These are phyloP conservation scores for Xerophyta viscosa DNA, from an alignment of 106 monocot genomes.

Conservation along the genomic window DNA sequence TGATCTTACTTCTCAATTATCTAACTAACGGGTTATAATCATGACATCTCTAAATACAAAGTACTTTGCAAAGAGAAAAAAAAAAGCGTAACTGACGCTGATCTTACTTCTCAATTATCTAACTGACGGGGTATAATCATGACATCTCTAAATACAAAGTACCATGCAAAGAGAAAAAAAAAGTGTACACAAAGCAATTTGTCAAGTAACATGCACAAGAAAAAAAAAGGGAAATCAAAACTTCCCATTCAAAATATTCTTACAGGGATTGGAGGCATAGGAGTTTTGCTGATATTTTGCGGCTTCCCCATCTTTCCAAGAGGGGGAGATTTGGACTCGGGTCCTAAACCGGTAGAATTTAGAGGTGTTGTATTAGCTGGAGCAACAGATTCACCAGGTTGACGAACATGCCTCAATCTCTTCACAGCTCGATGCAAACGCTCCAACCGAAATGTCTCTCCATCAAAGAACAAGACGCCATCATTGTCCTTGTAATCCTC, in stretches of 20 bases:
- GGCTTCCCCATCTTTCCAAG: constrained; percentile 45
- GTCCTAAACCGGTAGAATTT: constrained; percentile 19
- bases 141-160: too few species aligned
- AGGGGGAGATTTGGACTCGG: constrained; percentile 64
- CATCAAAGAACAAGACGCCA: constrained; percentile 94
- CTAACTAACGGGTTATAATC: too few species aligned
- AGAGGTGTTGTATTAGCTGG: constrained; percentile 22
- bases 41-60: too few species aligned
- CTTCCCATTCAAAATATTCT: constrained; percentile 27
- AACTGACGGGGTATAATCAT: too few species aligned
- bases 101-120: too few species aligned
- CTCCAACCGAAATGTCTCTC: constrained; percentile 73
- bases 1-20: too few species aligned
- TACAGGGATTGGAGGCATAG: constrained; percentile 55
- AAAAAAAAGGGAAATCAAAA: too few species aligned
- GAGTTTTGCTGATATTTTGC: constrained; percentile 35
- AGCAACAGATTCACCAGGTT: constrained; percentile 57
- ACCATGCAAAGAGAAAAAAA: too few species aligned
- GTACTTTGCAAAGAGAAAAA: too few species aligned
- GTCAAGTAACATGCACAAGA: too few species aligned
- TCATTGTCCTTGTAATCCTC: constrained; percentile 95
- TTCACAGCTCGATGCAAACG: constrained; percentile 88
- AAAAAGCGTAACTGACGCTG: too few species aligned
- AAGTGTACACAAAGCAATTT: too few species aligned
- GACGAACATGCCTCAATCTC: constrained; percentile 70